Evolutionary conservation across 345 rosid genomes (phyloP).

Genomic region (Pistacia integerrima): DNA sequence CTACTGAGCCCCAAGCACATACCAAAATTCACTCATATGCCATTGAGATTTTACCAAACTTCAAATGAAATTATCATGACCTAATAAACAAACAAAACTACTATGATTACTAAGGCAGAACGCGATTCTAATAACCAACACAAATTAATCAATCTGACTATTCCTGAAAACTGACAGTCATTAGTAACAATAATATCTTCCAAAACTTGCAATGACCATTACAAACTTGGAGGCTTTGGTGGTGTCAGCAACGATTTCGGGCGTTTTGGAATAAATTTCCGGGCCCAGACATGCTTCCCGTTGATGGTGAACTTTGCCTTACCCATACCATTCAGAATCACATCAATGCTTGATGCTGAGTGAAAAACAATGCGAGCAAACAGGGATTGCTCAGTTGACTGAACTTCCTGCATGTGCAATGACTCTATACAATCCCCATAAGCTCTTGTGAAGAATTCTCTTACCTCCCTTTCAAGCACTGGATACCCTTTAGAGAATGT

Average conservation of each 20-base stretch:
- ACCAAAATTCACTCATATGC: not conserved
- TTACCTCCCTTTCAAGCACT: conserved; percentile 50
- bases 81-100: not conserved
- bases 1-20: not conserved
- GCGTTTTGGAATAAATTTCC: conserved; percentile 53
- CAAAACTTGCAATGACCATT: not conserved
- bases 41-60: not conserved
- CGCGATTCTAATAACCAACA: not conserved
- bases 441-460: conserved; percentile 37
- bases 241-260: not conserved
- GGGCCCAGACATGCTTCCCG: conserved; percentile 72
- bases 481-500: conserved; percentile 71
- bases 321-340: conserved; percentile 33
- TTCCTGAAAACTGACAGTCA: not conserved
- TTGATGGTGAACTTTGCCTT: conserved; percentile 61
- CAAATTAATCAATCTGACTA: not conserved
- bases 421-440: conserved; percentile 58
- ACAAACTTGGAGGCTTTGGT: not conserved
- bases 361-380: conserved; percentile 49
- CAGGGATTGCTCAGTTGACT: conserved; percentile 39
- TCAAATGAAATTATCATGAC: not conserved
- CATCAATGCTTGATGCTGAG: conserved; percentile 23
- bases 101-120: not conserved
- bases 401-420: conserved; percentile 55
- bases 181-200: not conserved